Conservation (phyloP, 169 alveolate genomes). For the Babesia gibsoni region DNA sequence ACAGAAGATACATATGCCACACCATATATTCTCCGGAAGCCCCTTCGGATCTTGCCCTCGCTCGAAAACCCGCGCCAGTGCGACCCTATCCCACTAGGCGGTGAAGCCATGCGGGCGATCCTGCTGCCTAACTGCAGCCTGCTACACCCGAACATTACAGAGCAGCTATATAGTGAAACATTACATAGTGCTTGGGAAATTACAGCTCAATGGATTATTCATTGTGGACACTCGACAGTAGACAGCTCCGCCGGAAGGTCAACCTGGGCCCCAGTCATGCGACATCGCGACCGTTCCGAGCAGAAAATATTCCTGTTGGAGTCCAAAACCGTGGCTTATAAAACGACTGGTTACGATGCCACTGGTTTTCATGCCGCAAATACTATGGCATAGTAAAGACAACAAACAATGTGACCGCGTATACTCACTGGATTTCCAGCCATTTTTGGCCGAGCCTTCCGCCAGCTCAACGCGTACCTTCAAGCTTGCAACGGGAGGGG, state of each 20-base stretch:
- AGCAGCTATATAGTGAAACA: background rate
- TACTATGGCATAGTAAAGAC: conserved; percentile 89
- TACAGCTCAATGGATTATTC: no score
- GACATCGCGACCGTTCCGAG: background rate
- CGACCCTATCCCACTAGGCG: background rate
- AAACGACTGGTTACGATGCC: conserved; percentile 66
- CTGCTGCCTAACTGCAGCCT: background rate
- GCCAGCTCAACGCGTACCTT: background rate
- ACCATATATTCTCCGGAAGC: background rate
- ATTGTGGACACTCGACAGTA: no score
- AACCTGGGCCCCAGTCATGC: conserved; percentile 7
- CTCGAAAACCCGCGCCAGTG: background rate
- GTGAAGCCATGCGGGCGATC: background rate
- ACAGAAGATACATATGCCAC: background rate
- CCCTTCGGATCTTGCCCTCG: background rate
- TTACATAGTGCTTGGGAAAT: background rate
- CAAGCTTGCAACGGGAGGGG: conserved; percentile 87
- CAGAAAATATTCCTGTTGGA: background rate
- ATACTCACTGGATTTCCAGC: conserved; percentile 86
- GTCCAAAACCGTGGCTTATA: background rate
- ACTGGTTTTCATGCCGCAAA: conserved; percentile 82
- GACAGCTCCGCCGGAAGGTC: no score
- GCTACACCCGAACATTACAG: background rate
- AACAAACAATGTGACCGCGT: conserved; percentile 86
- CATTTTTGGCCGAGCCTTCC: conserved; percentile 37